Conservation (phyloP, 345 rosid species). For the Passiflora organensis region DNA sequence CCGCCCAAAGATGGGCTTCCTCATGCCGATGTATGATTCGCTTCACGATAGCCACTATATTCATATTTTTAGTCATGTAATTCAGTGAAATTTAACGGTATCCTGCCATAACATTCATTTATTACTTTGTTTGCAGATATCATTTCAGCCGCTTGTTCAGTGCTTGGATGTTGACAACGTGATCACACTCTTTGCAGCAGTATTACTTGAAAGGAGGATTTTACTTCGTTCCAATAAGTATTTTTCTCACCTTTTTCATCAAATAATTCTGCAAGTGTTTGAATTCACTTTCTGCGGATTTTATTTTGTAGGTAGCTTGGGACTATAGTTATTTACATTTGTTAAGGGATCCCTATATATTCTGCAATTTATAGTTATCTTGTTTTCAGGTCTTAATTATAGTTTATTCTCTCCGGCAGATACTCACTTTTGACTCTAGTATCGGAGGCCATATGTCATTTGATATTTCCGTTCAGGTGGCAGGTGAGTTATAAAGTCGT, state of each 20-base stretch:
- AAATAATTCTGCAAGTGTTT: background rate
- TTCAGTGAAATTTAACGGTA: background rate
- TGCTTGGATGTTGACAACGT: slow-evolving; percentile 95
- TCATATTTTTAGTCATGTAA: slow-evolving; percentile 8
- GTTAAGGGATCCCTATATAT: too few species aligned
- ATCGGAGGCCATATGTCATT: slow-evolving; percentile 94
- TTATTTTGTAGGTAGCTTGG: background rate
- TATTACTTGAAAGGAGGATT: slow-evolving; percentile 86
- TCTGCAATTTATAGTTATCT: too few species aligned
- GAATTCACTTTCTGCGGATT: background rate
- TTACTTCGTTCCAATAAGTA: slow-evolving; percentile 96
- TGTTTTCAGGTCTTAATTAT: background rate
- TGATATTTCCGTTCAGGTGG: slow-evolving; percentile 97
- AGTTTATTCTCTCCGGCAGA: slow-evolving; percentile 38
- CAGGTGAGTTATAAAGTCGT: slow-evolving; percentile 45
- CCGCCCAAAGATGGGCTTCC: slow-evolving; percentile 93
- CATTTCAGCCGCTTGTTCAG: slow-evolving; percentile 92
- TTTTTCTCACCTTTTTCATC: slow-evolving; percentile 9
- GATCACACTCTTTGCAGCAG: slow-evolving; percentile 80
- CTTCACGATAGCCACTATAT: slow-evolving; percentile 7
- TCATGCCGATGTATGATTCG: slow-evolving; percentile 75
- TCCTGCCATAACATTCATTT: background rate
- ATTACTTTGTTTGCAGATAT: slow-evolving; percentile 56
- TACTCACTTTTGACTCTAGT: slow-evolving; percentile 86
- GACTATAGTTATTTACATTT: too few species aligned